These are phyloP conservation scores for Kondoa subrosea DNA, from an alignment of 768 basidiomycete species.

Conservation along the genomic window DNA sequence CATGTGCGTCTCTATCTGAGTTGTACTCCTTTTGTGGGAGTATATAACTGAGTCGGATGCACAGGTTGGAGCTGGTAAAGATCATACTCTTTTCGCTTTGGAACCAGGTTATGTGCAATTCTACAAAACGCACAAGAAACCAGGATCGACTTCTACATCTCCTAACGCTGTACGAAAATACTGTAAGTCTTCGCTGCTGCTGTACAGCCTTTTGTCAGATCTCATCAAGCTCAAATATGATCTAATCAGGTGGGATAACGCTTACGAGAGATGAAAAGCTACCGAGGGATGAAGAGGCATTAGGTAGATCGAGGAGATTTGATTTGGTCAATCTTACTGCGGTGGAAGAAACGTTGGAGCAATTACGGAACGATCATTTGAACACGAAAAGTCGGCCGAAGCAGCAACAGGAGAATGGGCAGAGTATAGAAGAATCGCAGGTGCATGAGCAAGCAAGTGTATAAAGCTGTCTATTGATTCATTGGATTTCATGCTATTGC, in stretches of 20 bases:
- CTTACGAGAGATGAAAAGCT: slow-evolving; percentile 59
- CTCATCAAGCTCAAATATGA: too few species aligned
- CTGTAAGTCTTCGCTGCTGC: slow-evolving; percentile 1
- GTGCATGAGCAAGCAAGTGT: too few species aligned
- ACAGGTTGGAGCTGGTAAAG: slow-evolving; percentile 76
- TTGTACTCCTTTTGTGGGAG: background rate
- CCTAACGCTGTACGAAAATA: slow-evolving; percentile 5
- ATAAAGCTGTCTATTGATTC: too few species aligned
- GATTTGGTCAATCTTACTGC: slow-evolving; percentile 49
- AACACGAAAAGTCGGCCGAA: too few species aligned
- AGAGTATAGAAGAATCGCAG: too few species aligned
- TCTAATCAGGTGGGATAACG: slow-evolving; percentile 55
- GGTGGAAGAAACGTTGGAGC: background rate
- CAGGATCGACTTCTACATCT: background rate
- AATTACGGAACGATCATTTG: background rate
- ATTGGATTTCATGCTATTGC: too few species aligned
- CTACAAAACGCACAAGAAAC: slow-evolving; percentile 38
- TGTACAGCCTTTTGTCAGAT: slow-evolving; percentile 1
- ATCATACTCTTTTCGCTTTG: slow-evolving; percentile 83
- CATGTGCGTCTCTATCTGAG: slow-evolving; percentile 44
- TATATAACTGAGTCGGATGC: slow-evolving; percentile 7
- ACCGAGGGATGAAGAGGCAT: slow-evolving; percentile 55
- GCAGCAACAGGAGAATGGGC: too few species aligned
- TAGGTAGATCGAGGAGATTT: slow-evolving; percentile 73
- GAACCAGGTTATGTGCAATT: slow-evolving; percentile 86